Percentiles rank a stretch among this genome's conserved stretches.
phyloP scores from a whole-genome alignment of 371 early-diverging fungal genomes.

The Syncephalastrum monosporum region DNA sequence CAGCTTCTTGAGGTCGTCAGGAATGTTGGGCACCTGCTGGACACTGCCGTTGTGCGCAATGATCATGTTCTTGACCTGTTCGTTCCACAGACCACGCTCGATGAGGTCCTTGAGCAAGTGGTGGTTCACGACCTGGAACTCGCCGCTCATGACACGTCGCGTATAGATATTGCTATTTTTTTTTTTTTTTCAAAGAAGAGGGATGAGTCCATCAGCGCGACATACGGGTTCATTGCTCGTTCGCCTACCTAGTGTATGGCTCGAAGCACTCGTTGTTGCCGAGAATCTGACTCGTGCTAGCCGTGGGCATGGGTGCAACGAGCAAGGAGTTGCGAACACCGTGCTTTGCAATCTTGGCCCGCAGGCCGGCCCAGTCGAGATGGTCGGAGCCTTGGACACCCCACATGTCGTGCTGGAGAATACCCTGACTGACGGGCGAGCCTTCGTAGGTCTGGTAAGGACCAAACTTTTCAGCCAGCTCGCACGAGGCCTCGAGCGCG shows the following conservation, averaged over 20 bases:
- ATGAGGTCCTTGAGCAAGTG: slow-evolving; percentile 94
- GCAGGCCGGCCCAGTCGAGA: slow-evolving; percentile 91
- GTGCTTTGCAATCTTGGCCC: slow-evolving; percentile 76
- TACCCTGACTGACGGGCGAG: slow-evolving; percentile 88
- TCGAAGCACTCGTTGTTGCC: slow-evolving; percentile 99
- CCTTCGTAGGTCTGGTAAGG: slow-evolving; percentile 92
- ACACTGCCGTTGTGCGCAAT: slow-evolving; percentile 95
- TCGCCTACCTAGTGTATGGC: slow-evolving; percentile 74
- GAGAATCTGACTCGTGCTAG: slow-evolving; percentile 97
- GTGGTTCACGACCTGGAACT: slow-evolving; percentile 98
- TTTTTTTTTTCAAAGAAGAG: slow-evolving; percentile 34
- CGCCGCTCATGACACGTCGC: slow-evolving; percentile 96
- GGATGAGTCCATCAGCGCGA: slow-evolving; percentile 39
- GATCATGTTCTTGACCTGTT: slow-evolving; percentile 93
- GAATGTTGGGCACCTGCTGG: slow-evolving; percentile 79
- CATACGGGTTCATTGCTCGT: no score
- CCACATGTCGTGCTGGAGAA: slow-evolving; percentile 97
- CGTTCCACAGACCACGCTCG: slow-evolving; percentile 92
- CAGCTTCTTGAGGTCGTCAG: slow-evolving; percentile 83
- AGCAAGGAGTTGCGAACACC: slow-evolving; percentile 96
- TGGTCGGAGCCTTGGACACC: slow-evolving; percentile 70
- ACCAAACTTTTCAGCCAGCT: slow-evolving; percentile 83
- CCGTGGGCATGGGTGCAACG: slow-evolving; percentile 99
- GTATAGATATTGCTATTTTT: slow-evolving; percentile 92
- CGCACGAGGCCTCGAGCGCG: slow-evolving; percentile 92